These are phyloP conservation scores for Aspergillus funiculosus DNA, from an alignment of 495 filamentous ascomycete species.

Conservation along the genomic window DNA sequence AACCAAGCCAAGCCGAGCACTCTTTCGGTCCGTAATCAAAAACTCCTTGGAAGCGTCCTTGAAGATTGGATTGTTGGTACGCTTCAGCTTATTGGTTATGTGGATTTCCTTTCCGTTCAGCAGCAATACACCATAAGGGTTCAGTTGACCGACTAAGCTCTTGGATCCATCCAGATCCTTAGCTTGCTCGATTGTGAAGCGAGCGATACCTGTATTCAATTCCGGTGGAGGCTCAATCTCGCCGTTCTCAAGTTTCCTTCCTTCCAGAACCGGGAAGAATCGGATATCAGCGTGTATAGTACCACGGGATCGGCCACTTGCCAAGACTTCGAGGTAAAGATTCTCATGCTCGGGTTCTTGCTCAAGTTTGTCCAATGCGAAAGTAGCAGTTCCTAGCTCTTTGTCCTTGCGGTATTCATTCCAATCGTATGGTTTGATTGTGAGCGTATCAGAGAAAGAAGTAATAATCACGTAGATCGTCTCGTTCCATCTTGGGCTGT, in stretches of 20 bases:
- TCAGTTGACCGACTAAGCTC: constrained; percentile 82
- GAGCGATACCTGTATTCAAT: constrained; percentile 83
- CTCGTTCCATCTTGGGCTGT: constrained; percentile 91
- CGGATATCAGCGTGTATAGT: constrained; percentile 74
- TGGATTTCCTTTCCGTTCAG: constrained; percentile 88
- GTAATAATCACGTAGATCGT: constrained; percentile 92
- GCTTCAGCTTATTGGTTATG: constrained; percentile 80
- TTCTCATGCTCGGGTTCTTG: constrained; percentile 73
- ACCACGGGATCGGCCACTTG: constrained; percentile 79
- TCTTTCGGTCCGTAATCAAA: constrained; percentile 86
- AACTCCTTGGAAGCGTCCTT: constrained; percentile 86
- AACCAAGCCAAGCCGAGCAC: constrained; percentile 77
- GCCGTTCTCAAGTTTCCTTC: constrained; percentile 64
- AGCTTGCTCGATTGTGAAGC: constrained; percentile 88
- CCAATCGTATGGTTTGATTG: constrained; percentile 80
- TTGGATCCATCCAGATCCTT: constrained; percentile 91
- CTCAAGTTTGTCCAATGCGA: constrained; percentile 75
- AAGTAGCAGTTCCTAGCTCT: constrained; percentile 81
- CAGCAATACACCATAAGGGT: constrained; percentile 80
- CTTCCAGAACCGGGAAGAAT: constrained; percentile 90
- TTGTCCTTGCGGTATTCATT: constrained; percentile 97
- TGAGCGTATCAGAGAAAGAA: constrained; percentile 78
- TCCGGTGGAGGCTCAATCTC: constrained; percentile 75
- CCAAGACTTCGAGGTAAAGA: constrained; percentile 72
- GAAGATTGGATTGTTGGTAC: constrained; percentile 94